Base-by-base conservation (phyloP, 371 early-diverging fungal genomes). In the Saksenaea oblongispora region DNA sequence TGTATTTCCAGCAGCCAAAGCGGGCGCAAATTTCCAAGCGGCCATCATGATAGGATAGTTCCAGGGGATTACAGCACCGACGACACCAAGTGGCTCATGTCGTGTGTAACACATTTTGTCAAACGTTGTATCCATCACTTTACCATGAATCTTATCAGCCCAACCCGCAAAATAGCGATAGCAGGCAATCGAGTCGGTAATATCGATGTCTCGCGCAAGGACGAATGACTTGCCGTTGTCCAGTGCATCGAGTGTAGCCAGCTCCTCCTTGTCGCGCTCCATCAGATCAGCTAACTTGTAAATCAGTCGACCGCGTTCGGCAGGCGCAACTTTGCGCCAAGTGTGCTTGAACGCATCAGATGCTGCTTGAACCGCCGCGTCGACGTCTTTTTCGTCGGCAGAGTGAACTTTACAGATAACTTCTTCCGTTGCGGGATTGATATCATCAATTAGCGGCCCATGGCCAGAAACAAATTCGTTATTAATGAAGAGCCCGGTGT, bases 21-120 rank as follows among this genome's bases (percentile, higher is more conserved):
- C 92, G 18, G 95, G 94, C 15, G 91, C 94, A 35, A 95, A 80
- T 75, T 95, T 95, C 94, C 93, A 93, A 5, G 87, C 80, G 34
- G 89, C 81, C 71, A 94, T 84, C 68, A 67, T 72, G 57, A 56
- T 63, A n/a, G 61, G 70, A 47, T 73, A 72, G 56, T 74, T 75
- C 76, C 78, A 78, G 18, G 79, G 77, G 47, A 89, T 90, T 59
- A 95, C 90, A 47, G 90, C 84, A 14, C 91, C 95, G 54, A 88
- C 84, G 13, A 94, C 91, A 69, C 95, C 95, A 18, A 90, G 67
- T 0, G 95, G 91, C 65, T 93, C 92, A 58, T 87, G 85, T 17
- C 85, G 75, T 1, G 93, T 93, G 70, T 88, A 94, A 42, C 82
- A 82, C 64, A 62, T 53, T 63, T 75, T 80, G n/a, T 78, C 76